Evolutionary conservation across 2,329 filamentous ascomycete genomes (phyloP).

Genomic region (Cercospora sesami): DNA sequence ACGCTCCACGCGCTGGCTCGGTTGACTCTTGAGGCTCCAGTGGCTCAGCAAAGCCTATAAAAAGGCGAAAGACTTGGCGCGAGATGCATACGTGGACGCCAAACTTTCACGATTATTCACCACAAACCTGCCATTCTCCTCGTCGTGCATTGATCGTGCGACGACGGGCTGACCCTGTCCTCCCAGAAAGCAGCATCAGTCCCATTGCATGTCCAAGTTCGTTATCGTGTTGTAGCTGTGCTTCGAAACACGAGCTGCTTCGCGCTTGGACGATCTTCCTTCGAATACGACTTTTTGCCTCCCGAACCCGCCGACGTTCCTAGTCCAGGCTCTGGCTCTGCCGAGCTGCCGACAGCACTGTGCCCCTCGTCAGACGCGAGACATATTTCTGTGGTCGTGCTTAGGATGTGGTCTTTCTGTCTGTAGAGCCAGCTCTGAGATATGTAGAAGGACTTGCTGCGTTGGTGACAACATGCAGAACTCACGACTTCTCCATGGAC

Average conservation of each 20-base stretch:
- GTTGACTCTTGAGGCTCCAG: neutral
- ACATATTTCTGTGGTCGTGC: neutral
- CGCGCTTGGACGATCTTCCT: neutral
- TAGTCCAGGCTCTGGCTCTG: neutral
- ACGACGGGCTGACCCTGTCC: neutral
- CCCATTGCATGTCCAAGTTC: neutral
- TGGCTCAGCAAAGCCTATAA: conserved; percentile 7
- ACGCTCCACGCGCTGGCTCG: neutral
- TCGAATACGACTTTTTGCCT: neutral
- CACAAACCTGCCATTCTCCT: neutral
- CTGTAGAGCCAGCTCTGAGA: neutral
- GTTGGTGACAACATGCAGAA: neutral
- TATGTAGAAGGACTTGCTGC: neutral
- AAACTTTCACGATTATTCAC: neutral
- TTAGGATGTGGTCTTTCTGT: neutral
- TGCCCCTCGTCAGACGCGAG: neutral
- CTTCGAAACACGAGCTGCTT: neutral
- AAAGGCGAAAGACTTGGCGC: conserved; percentile 3
- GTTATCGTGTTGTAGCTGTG: neutral
- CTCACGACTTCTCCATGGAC: neutral
- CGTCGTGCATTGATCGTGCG: conserved; percentile 3
- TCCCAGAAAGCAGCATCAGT: neutral
- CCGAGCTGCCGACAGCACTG: neutral
- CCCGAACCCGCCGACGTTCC: neutral
- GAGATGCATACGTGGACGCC: conserved; percentile 3